Conservation (phyloP, 73 alveolate species). For the Loxodes magnus region DNA sequence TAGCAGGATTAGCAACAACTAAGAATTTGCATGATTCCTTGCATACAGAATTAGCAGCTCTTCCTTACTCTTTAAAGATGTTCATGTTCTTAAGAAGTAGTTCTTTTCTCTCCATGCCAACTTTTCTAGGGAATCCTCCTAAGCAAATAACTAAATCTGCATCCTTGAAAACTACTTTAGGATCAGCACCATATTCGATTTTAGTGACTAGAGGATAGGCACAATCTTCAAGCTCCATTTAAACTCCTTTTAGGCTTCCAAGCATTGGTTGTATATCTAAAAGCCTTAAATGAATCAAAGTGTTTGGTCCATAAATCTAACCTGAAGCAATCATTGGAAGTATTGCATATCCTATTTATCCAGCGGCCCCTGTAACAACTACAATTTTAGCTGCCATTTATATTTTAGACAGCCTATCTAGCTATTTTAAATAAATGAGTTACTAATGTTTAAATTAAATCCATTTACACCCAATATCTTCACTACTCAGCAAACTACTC, state of each 20-base stretch:
- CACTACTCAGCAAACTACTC: too few species aligned
- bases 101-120: constrained; percentile 88
- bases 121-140: constrained; percentile 82
- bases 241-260: constrained; percentile 56
- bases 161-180: constrained; percentile 66
- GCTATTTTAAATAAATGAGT: too few species aligned
- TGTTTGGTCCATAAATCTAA: constrained; percentile 40
- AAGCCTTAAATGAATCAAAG: constrained; percentile 41
- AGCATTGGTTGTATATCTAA: constrained; percentile 60
- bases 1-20: constrained; percentile 87
- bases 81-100: constrained; percentile 59
- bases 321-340: constrained; percentile 60
- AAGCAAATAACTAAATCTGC: constrained; percentile 70
- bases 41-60: constrained; percentile 57
- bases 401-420: too few species aligned
- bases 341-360: constrained; percentile 69
- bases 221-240: constrained; percentile 72
- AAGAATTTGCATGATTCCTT: constrained; percentile 61
- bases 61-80: constrained; percentile 73
- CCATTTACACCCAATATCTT: too few species aligned
- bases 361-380: constrained; percentile 89
- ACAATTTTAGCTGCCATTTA: too few species aligned
- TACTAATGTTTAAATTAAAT: too few species aligned
- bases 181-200: constrained; percentile 56
- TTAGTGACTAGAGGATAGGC: constrained; percentile 51